These are phyloP conservation scores for Boletus subparvulus DNA, from an alignment of 768 basidiomycete genomes.

Conservation along the genomic window DNA sequence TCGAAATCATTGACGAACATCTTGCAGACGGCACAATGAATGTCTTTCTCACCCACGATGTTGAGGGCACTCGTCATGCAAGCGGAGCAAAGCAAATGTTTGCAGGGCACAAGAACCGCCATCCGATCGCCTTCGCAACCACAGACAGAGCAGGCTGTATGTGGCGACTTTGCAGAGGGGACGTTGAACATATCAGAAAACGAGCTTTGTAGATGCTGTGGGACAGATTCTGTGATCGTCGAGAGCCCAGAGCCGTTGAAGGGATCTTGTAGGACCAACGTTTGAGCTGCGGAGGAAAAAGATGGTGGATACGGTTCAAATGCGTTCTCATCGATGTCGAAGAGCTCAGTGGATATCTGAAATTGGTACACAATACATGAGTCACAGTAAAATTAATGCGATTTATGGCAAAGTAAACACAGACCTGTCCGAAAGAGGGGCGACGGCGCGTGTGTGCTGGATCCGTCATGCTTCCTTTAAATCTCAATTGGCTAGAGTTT, in stretches of 20 bases:
- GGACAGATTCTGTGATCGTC: conserved; percentile 31
- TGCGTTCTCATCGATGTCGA: conserved; percentile 75
- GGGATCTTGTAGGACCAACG: conserved; percentile 43
- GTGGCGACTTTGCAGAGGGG: conserved; percentile 10
- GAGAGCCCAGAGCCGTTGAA: conserved; percentile 39
- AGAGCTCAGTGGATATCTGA: conserved; percentile 55
- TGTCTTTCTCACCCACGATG: conserved; percentile 87
- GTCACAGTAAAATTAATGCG: conserved; percentile 14
- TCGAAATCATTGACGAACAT: conserved; percentile 68
- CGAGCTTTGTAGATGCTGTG: conserved; percentile 22
- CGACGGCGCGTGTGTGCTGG: conserved; percentile 54
- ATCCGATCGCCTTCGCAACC: conserved; percentile 47
- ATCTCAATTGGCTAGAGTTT: conserved; percentile 53
- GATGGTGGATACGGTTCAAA: conserved; percentile 50
- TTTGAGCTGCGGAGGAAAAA: conserved; percentile 33
- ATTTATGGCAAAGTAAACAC: conserved; percentile 15
- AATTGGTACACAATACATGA: conserved; percentile 12
- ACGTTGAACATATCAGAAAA: conserved; percentile 25
- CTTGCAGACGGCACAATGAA: conserved; percentile 82
- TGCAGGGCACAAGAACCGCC: conserved; percentile 72
- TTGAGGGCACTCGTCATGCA: conserved; percentile 86
- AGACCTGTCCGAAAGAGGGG: conserved; percentile 41
- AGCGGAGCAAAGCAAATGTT: conserved; percentile 72
- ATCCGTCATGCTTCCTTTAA: conserved; percentile 73
- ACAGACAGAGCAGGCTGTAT: conserved; percentile 61